Conservation (phyloP, 345 rosid genomes). For the Mallotus nudiflorus region DNA sequence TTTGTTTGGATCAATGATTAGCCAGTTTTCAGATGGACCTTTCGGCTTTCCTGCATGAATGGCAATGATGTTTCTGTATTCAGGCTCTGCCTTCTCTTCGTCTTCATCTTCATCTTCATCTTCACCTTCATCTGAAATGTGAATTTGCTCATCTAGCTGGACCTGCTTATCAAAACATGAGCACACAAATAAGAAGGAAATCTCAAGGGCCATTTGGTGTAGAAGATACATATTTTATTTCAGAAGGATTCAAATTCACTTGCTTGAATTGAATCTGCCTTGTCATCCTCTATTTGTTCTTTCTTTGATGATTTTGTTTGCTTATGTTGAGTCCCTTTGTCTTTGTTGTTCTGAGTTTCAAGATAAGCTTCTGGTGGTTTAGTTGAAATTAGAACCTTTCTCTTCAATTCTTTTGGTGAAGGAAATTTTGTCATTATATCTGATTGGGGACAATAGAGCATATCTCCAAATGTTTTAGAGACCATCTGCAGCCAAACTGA, state of each 20-base stretch:
- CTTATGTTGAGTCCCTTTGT: conserved; percentile 12
- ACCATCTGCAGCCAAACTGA: conserved; percentile 50
- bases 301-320: conserved; percentile 15
- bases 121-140: conserved; percentile 16
- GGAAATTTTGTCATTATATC: conserved; percentile 50
- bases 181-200: neutral
- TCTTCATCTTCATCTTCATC: no score
- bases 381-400: conserved; percentile 68
- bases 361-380: conserved; percentile 82
- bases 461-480: conserved; percentile 41
- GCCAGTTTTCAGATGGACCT: conserved; percentile 22
- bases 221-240: neutral
- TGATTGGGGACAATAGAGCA: conserved; percentile 40
- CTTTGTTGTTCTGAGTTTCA: conserved; percentile 26
- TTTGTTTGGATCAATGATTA: conserved; percentile 16
- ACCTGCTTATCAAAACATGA: conserved; percentile 30
- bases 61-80: conserved; percentile 28
- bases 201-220: neutral
- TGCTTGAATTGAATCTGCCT: conserved; percentile 27
- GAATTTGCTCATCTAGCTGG: conserved; percentile 8
- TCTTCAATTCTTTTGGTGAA: conserved; percentile 66
- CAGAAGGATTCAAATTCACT: conserved; percentile 8
- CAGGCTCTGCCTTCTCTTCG: conserved; percentile 25
- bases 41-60: conserved; percentile 31
- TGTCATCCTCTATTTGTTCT: conserved; percentile 15